Evolutionary conservation across 495 filamentous ascomycete species (phyloP), one percentile per base, ranked within the genome.

Genomic region (Cenococcum geophilum): DNA sequence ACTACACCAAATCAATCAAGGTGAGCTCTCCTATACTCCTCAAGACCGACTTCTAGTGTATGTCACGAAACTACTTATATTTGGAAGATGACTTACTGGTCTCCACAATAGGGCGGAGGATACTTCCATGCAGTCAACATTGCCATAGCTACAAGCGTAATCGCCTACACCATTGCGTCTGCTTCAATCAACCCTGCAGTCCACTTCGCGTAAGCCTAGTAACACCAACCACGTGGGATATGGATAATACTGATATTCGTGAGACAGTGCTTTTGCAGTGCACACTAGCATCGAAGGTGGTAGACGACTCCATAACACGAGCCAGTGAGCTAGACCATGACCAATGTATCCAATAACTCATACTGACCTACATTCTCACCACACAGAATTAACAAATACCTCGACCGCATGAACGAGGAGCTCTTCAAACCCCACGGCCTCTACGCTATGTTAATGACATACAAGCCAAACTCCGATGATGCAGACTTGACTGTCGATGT

Each of bases 1-100:
- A 65, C 40, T 72, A 76, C 37, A 65, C 74, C 36, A 69, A 69
- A 45, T 70, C 72, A 0, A 66, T 60, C 5, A 58, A 74, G 42
- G 70, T 61, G 16, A 45, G 40, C 40, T 70, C 66, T 23, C 63
- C 60, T 14, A 48, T 62, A 14, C 1, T 45, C 4, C 3, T 6
- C 27, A 32, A 32, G 27, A 3, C 27, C 27, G 6, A 32, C 27
- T 32, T 6, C 27, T 32, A 45, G 14, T 45, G 18, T 45, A 4
- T 10, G 14, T 14, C 40, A 18, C 1, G 11, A 45, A 45, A 10
- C 12, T 14, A 14, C 18, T 45, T 45, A 2, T 45, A 45, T 45
- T 14, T 45, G 18, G 12, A 45, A 45, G 40, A 45, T 45, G 11
- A 14, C 14, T 16, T 16, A 14, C 2, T 18, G 11, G 4, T 45